Conservation (phyloP, 1,139 yeast species). For the Zygotorulaspora mrakii region DNA sequence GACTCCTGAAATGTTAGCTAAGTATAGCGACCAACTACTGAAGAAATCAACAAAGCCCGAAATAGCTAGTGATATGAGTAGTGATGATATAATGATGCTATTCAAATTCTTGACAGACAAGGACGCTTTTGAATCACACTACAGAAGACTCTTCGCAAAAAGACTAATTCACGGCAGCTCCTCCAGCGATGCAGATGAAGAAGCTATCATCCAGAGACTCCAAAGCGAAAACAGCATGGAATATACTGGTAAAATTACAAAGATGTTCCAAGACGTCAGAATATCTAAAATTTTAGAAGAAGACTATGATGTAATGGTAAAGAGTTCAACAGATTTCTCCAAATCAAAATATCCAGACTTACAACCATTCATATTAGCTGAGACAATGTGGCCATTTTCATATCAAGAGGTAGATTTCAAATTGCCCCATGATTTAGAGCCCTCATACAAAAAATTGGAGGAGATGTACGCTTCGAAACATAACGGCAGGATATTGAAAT, state of each 20-base stretch:
- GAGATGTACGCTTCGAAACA: conserved; percentile 71
- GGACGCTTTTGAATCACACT: conserved; percentile 91
- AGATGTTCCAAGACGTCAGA: conserved; percentile 94
- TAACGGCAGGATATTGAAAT: conserved; percentile 81
- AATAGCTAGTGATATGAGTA: conserved; percentile 61
- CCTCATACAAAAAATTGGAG: conserved; percentile 64
- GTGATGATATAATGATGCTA: conserved; percentile 77
- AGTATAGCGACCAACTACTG: conserved; percentile 79
- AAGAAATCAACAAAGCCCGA: conserved; percentile 71
- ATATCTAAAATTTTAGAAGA: conserved; percentile 75
- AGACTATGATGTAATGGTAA: conserved; percentile 55
- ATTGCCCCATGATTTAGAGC: conserved; percentile 59
- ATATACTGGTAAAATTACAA: conserved; percentile 88
- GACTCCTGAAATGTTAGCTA: conserved; percentile 90
- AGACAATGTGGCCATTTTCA: conserved; percentile 83
- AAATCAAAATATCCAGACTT: conserved; percentile 53
- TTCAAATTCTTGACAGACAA: conserved; percentile 89
- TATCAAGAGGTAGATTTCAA: conserved; percentile 46
- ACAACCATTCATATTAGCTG: conserved; percentile 76
- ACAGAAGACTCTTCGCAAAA: conserved; percentile 83
- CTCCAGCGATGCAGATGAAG: conserved; percentile 81
- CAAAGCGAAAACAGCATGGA: conserved; percentile 91
- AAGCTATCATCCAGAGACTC: conserved; percentile 75
- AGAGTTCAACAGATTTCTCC: conserved; percentile 36
- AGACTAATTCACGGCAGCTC: conserved; percentile 84